phyloP scores from a whole-genome alignment of 1,139 yeast species.

The Suhomyces taliae region DNA sequence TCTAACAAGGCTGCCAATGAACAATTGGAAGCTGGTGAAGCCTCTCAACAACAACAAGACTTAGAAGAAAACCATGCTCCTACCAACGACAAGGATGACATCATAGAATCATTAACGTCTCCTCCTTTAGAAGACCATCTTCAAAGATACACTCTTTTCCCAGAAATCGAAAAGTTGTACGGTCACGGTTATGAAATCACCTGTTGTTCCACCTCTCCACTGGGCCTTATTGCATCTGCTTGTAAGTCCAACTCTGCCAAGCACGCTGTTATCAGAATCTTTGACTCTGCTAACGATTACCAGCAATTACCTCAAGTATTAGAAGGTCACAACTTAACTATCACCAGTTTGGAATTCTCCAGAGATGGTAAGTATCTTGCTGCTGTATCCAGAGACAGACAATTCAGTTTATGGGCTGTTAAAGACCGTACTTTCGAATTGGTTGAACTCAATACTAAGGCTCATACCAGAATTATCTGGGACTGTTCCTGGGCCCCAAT shows the following conservation, averaged over 20 bases:
- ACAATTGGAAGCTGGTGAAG: conserved; percentile 44
- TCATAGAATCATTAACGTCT: conserved; percentile 41
- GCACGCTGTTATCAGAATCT: conserved; percentile 84
- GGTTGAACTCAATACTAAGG: conserved; percentile 57
- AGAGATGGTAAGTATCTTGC: conserved; percentile 65
- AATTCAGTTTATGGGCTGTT: conserved; percentile 74
- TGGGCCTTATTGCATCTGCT: conserved; percentile 81
- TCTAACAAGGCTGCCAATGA: conserved; percentile 83
- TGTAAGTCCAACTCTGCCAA: conserved; percentile 81
- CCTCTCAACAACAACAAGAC: conserved; percentile 33
- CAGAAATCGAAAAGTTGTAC: conserved; percentile 89
- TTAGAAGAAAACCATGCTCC: conserved; percentile 37
- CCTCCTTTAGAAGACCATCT: conserved; percentile 90
- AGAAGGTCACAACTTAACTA: conserved; percentile 72
- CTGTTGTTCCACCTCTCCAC: conserved; percentile 70
- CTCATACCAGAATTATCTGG: conserved; percentile 93
- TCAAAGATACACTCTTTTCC: conserved; percentile 91
- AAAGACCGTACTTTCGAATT: conserved; percentile 44
- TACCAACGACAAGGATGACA: conserved; percentile 43
- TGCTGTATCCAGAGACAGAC: conserved; percentile 90
- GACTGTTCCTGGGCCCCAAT: conserved; percentile 84
- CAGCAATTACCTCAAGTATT: conserved; percentile 44
- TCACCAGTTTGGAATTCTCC: conserved; percentile 79
- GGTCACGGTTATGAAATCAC: conserved; percentile 97
- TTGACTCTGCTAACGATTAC: conserved; percentile 52